Evolutionary conservation across 306 rosid species (phyloP), one percentile per base, ranked within the genome.

Genomic region (Casuarina glauca): DNA sequence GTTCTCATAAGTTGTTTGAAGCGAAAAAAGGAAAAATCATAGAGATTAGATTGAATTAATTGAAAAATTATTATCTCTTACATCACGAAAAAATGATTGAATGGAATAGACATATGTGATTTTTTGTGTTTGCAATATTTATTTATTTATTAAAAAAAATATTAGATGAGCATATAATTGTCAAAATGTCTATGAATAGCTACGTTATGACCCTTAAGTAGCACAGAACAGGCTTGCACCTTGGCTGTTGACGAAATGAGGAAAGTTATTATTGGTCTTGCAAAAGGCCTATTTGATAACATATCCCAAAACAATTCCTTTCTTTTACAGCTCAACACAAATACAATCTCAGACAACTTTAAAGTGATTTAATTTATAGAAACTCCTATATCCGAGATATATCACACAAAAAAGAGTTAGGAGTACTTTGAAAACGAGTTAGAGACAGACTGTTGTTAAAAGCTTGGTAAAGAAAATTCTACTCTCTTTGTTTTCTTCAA

Each of bases 1-100:
- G 82, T 91, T 95, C 86, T 95, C 98, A 15, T 95, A 95, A n/a
- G 98, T 95, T 20, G 98, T 92, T 97, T 94, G 92, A 73, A 77
- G 49, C 8, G 67, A 83, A 62, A 58, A 38, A 70, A 2, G 26
- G 0, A 78, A 44, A 36, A 69, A n/a, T 15, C 26, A 20, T 20
- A 20, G 26, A 20, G 19, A 9, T 16, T 42, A n/a, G 72, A 36
- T 26, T 61, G 5, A 57, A 57, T 36, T 36, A 46, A 79, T 60
- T 8, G 13, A 39, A 66, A 12, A 66, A 16, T 7, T 39, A 42
- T 38, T 16, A 66, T 42, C 35, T 20, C 3, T 36, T 17, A 57
- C 1, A 42, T 38, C 38, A 20, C 42, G 19, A 19, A 67, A 58
- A 32, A 52, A 52, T 20, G 26, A 20, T 20, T 32, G 17, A n/a